Percentiles rank a stretch among this genome's conserved stretches.
These are phyloP conservation scores for Hordeum marinum DNA, from an alignment of 176 grass and related monocot species.

Conservation along the genomic window DNA sequence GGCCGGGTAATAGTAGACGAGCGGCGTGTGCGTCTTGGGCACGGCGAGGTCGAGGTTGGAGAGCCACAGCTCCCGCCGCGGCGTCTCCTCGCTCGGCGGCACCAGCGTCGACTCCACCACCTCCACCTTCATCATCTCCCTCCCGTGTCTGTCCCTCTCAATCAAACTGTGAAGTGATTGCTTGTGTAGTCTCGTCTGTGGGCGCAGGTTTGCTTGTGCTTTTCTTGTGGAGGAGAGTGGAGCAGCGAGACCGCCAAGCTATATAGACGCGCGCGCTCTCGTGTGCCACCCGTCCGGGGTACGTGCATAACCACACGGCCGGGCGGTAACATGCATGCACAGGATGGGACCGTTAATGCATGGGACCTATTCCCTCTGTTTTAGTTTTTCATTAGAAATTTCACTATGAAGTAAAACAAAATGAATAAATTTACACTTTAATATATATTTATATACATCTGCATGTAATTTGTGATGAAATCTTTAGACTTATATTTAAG, in stretches of 20 bases:
- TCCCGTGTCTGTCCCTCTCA: not conserved
- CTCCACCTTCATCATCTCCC: conserved; percentile 16
- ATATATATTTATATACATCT: too few species aligned
- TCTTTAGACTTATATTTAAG: too few species aligned
- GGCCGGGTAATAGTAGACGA: conserved; percentile 37
- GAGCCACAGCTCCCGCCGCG: not conserved
- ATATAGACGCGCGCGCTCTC: not conserved
- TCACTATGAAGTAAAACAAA: too few species aligned
- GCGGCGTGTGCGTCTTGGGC: conserved; percentile 19
- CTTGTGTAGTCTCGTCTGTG: not conserved
- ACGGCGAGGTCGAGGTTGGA: not conserved
- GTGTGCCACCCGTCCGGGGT: not conserved
- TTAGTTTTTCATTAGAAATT: too few species aligned
- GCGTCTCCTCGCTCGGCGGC: not conserved
- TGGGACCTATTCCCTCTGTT: too few species aligned
- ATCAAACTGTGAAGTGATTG: not conserved
- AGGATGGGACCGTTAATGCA: too few species aligned
- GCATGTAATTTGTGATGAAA: too few species aligned
- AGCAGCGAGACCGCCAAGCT: not conserved
- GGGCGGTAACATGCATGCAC: too few species aligned
- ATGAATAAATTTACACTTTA: too few species aligned
- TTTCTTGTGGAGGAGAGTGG: not conserved
- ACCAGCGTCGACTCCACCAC: conserved; percentile 12
- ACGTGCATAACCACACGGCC: too few species aligned
- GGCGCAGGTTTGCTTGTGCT: too few species aligned